Base-by-base conservation (phyloP, 225 moss, liverwort and hornwort species). In the Straminergon stramineum region DNA sequence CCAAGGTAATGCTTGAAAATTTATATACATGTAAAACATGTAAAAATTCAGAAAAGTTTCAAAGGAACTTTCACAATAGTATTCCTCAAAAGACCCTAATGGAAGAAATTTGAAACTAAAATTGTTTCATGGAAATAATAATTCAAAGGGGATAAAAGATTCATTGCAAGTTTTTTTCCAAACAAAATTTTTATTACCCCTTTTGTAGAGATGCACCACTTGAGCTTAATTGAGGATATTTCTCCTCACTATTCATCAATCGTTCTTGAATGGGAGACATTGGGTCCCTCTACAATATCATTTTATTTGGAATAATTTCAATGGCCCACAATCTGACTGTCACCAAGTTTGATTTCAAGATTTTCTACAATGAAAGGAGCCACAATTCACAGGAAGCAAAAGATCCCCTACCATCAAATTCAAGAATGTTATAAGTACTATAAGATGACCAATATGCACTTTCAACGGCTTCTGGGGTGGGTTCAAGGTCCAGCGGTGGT, bases 71-170 rank as follows among this genome's bases (percentile, higher is more conserved):
- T 76, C 3, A 22, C 1, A 0, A 21, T 52, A 21, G 3, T 52
- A 51, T 0, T 51, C 20, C 20, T 32, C 0, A 5, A 5, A 76
- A 76, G 13, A 53, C 53, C 34, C 1, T 5, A 0, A 0, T 21
- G 0, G 20, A 75, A 75, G 32, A 13, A 21, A 52, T 76, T 76
- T 21, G 34, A 34, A 8, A 21, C 21, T 55, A 53, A 55, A 77
- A 77, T 34, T 1, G 0, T 32, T 5, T 32, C 1, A 75, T 53
- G 1, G 22, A 77, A 53, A 35, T 22, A 53, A 22, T 53, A 77
- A 77, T 35, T 55, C 9, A 23, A 52, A 34, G 34, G 13, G 0
- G 14, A 21, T 21, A 8, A 79, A n/a, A 57, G 18, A 80, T 80
- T 28, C 39, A 12, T 60, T 5, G 5, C 19, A 80, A 56, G 19